Evolutionary conservation across 2,329 filamentous ascomycete species (phyloP).

Genomic region (Epichloe brachyelytri): DNA sequence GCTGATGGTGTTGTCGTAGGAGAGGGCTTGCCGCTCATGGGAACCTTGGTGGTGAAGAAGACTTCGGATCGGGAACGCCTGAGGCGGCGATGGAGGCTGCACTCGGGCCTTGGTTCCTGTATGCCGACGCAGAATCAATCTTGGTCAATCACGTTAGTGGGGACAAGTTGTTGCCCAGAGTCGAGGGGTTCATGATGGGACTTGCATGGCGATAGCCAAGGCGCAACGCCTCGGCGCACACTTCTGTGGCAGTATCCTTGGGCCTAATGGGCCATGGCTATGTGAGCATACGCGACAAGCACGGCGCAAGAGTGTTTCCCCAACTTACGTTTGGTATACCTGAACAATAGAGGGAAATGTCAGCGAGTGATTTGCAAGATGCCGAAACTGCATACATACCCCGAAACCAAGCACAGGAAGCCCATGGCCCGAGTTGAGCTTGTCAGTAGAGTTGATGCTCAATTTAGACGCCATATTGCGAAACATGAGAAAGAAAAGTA

Average conservation of each 20-base stretch:
- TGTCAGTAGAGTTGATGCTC: conserved; percentile 33
- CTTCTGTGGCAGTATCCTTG: conserved; percentile 18
- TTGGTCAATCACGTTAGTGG: conserved; percentile 9
- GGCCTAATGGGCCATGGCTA: conserved; percentile 11
- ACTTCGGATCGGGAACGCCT: conserved; percentile 31
- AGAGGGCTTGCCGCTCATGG: conserved; percentile 24
- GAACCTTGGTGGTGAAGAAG: conserved; percentile 45
- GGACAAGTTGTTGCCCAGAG: too few relatives aligned
- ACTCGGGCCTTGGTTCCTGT: conserved; percentile 36
- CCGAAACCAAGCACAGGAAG: conserved; percentile 41
- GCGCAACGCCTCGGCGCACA: conserved; percentile 32
- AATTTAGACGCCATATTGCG: conserved; percentile 33
- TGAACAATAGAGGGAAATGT: conserved; percentile 12
- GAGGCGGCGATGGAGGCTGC: conserved; percentile 31
- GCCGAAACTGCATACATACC: conserved; percentile 18
- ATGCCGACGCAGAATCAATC: conserved; percentile 41
- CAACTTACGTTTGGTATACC: conserved; percentile 40
- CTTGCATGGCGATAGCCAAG: conserved; percentile 40
- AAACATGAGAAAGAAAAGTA: conserved; percentile 4
- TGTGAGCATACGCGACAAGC: background rate
- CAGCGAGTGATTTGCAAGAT: background rate
- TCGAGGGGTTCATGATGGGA: too few relatives aligned
- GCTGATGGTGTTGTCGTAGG: conserved; percentile 51
- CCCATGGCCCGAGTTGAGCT: conserved; percentile 41
- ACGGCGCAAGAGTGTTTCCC: too few relatives aligned